Conservation (phyloP, 2,329 filamentous ascomycete species). For the Hypomyces rosellus region DNA sequence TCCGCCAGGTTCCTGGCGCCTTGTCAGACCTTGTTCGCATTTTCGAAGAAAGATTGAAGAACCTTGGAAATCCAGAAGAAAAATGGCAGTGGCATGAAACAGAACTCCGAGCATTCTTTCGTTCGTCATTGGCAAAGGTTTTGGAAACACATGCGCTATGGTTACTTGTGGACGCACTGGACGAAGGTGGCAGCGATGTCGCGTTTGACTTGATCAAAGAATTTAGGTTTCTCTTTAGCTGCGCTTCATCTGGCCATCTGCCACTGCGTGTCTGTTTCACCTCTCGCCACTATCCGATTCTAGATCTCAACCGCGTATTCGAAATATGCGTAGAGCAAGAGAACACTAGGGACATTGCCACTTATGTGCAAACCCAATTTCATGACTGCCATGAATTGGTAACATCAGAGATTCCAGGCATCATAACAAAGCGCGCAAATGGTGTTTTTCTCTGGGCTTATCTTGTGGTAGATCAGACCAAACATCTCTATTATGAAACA, state of each 20-base stretch:
- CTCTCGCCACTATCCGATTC: slow-evolving; percentile 27
- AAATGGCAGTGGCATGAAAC: slow-evolving; percentile 22
- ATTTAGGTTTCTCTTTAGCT: slow-evolving; percentile 13
- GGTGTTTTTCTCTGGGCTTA: slow-evolving; percentile 33
- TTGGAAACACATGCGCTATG: slow-evolving; percentile 19
- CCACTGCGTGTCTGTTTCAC: slow-evolving; percentile 24
- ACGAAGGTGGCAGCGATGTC: slow-evolving; percentile 25
- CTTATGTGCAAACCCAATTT: slow-evolving; percentile 22
- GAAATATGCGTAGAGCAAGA: slow-evolving; percentile 25
- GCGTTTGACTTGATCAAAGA: slow-evolving; percentile 12
- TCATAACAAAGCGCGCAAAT: slow-evolving; percentile 20
- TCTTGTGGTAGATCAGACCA: slow-evolving; percentile 19
- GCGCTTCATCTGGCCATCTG: background rate
- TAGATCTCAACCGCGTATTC: slow-evolving; percentile 14
- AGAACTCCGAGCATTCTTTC: slow-evolving; percentile 18
- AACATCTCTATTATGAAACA: no score
- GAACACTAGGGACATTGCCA: slow-evolving; percentile 25
- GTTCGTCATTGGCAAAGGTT: slow-evolving; percentile 16
- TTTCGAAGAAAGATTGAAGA: slow-evolving; percentile 12
- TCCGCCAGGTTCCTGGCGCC: slow-evolving; percentile 18
- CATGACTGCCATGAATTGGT: background rate
- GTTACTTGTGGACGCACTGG: slow-evolving; percentile 30
- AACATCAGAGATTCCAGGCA: slow-evolving; percentile 1
- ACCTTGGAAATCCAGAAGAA: slow-evolving; percentile 12
- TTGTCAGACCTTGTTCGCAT: slow-evolving; percentile 13